Percentiles rank a stretch among this genome's conserved stretches.
Evolutionary conservation across 1,139 yeast genomes (phyloP).

Genomic region (Casaregolazyma lundiana): DNA sequence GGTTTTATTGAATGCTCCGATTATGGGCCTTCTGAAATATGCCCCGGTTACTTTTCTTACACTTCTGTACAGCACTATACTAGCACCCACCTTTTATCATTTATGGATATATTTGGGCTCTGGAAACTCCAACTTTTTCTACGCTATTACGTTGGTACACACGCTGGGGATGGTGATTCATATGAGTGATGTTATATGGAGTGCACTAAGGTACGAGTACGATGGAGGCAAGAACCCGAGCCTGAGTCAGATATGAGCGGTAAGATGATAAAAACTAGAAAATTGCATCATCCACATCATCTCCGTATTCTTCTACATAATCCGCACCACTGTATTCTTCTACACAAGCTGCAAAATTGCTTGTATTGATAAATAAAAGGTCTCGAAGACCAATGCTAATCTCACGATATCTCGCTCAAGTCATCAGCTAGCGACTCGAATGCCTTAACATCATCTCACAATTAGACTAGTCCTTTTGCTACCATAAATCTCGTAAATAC

Average conservation of each 20-base stretch:
- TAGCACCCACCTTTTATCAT: constrained; percentile 87
- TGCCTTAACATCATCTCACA: constrained; percentile 11
- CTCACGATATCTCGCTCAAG: background rate
- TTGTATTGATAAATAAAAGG: no score
- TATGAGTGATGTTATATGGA: constrained; percentile 79
- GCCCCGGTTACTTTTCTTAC: constrained; percentile 42
- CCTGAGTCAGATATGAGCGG: constrained; percentile 19
- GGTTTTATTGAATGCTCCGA: constrained; percentile 52
- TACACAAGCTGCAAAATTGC: no score
- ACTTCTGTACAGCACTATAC: constrained; percentile 46
- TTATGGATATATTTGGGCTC: constrained; percentile 93
- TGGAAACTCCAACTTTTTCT: constrained; percentile 93
- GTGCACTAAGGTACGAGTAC: constrained; percentile 66
- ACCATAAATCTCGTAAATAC: background rate
- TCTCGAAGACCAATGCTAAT: no score
- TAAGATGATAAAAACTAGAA: no score
- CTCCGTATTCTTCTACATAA: no score
- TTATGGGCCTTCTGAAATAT: constrained; percentile 37
- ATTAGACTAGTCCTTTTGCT: background rate
- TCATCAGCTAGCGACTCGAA: constrained; percentile 7
- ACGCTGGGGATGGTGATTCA: constrained; percentile 66
- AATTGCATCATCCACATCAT: no score
- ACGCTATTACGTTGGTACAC: constrained; percentile 84
- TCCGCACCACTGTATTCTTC: no score
- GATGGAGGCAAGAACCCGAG: constrained; percentile 41